Percentiles rank a stretch among this genome's conserved stretches.
These are phyloP conservation scores for Entonaema liquescens DNA, from an alignment of 495 filamentous ascomycete species.

Conservation along the genomic window DNA sequence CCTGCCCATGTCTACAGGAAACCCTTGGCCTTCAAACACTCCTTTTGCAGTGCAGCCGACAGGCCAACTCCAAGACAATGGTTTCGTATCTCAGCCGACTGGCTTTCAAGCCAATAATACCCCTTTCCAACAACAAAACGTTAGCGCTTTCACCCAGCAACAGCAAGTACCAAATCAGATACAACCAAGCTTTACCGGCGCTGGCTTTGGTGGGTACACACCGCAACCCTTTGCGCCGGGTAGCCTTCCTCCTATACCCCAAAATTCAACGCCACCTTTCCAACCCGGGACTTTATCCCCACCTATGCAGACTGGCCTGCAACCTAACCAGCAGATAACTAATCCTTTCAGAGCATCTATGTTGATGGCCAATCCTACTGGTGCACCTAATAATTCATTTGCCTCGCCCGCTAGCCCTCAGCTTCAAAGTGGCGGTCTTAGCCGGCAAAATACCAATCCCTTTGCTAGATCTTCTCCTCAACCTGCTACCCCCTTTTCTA, in stretches of 20 bases:
- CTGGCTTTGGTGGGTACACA: conserved; percentile 88
- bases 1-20: conserved; percentile 52
- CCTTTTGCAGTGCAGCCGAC: conserved; percentile 48
- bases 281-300: conserved; percentile 49
- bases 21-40: conserved; percentile 53
- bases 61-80: conserved; percentile 59
- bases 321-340: conserved; percentile 66
- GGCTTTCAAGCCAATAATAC: conserved; percentile 58
- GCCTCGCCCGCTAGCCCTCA: conserved; percentile 46
- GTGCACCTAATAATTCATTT: conserved; percentile 46
- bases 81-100: conserved; percentile 57
- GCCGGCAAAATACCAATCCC: conserved; percentile 82
- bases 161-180: conserved; percentile 58
- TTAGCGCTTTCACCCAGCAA: conserved; percentile 62
- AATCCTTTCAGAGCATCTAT: conserved; percentile 93
- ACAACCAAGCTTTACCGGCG: conserved; percentile 69
- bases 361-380: conserved; percentile 67
- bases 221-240: conserved; percentile 67
- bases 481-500: conserved; percentile 57
- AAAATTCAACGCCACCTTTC: conserved; percentile 66
- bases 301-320: conserved; percentile 54
- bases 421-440: conserved; percentile 52
- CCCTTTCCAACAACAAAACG: conserved; percentile 58
- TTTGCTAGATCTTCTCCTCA: conserved; percentile 70
- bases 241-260: conserved; percentile 68